These are phyloP conservation scores for Nakazawaea molendinolei DNA, from an alignment of 805 yeast genomes.

Conservation along the genomic window DNA sequence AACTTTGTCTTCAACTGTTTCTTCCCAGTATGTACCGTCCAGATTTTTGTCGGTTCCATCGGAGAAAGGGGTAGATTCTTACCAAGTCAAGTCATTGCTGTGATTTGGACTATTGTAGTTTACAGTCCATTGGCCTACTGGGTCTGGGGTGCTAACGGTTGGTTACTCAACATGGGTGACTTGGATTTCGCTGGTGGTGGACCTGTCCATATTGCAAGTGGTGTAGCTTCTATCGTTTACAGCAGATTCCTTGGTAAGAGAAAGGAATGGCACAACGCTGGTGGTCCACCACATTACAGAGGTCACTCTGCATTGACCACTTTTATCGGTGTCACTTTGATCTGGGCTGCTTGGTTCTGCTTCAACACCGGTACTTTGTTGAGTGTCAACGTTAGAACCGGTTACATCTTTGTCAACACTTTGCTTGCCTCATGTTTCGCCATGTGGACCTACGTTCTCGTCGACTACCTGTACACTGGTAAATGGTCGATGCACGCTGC, in stretches of 20 bases:
- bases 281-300: conserved; percentile 18
- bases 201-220: conserved; percentile 41
- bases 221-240: conserved; percentile 35
- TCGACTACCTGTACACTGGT: conserved; percentile 34
- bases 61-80: conserved; percentile 37
- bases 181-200: conserved; percentile 46
- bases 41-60: conserved; percentile 38
- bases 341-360: conserved; percentile 45
- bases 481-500: conserved; percentile 36
- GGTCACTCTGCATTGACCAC: conserved; percentile 32
- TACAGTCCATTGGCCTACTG: conserved; percentile 40
- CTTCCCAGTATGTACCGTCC: conserved; percentile 42
- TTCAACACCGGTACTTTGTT: conserved; percentile 41
- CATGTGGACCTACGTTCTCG: conserved; percentile 33
- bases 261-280: conserved; percentile 18
- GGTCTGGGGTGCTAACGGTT: conserved; percentile 41
- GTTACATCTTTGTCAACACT: conserved; percentile 41
- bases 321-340: conserved; percentile 37
- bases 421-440: conserved; percentile 46
- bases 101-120: conserved; percentile 34
- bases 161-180: conserved; percentile 35
- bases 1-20: conserved; percentile 37
- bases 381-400: conserved; percentile 34
- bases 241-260: conserved; percentile 38
- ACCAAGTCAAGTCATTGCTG: conserved; percentile 34